Evolutionary conservation across 2,329 filamentous ascomycete species (phyloP), one percentile per base, ranked within the genome.

Genomic region (Orbilia oligospora): DNA sequence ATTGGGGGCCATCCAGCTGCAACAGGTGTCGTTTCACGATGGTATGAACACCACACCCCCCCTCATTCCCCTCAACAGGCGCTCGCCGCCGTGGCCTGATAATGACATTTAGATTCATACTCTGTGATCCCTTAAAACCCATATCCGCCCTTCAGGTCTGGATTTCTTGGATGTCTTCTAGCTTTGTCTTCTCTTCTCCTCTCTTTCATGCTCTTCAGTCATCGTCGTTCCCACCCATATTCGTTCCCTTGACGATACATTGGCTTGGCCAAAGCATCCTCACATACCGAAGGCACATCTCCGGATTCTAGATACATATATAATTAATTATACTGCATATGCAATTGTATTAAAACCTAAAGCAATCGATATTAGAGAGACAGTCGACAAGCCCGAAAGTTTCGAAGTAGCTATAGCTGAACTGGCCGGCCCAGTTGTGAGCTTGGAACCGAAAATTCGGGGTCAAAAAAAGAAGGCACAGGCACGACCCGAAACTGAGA

Each of bases 351-450:
- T 51, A 51, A 51, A 51, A 3, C 6, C 5, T 22, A 56, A 36
- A n/a, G 30, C 30, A 33, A 33, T 36, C 27, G 16, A 51, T 51
- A 24, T 4, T 9, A 24, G 20, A 36, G 33, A 36, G 33, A 36
- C 33, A 36, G 33, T 1, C 33, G 33, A 36, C 33, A 36, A 12
- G 10, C 33, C 33, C 10, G 4, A 36, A 36, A 12, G 10, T 61
- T 12, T 61, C 24, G 56, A 64, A 41, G 3, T 20, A 76, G 61
- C 63, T 55, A 3, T 20, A 76, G 61, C 63, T 55, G 75, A 78
- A 72, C 73, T 78, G 75, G 75, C 75, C 55, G 75, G 75, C 41
- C 75, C 75, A 78, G 75, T 71, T 65, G 51, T 38, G 56, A 61
- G 56, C 56, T 38, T 10, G 33, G 41, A 68, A 67, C 12, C 4